Evolutionary conservation across 345 rosid genomes (phyloP), one percentile per base, ranked within the genome.

Genomic region (Cardiospermum halicacabum): DNA sequence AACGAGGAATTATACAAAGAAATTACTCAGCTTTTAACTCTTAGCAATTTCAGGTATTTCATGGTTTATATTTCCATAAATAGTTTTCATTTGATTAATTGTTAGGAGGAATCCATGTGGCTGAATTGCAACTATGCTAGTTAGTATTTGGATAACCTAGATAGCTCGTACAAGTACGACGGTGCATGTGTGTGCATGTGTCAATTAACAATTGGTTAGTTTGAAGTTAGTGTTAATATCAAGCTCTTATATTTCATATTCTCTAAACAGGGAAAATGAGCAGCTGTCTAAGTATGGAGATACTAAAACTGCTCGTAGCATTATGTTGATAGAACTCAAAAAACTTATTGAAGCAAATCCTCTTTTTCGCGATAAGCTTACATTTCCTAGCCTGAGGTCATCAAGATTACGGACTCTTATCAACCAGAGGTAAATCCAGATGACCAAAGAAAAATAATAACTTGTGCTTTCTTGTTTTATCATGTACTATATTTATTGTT

Each of bases 361-460:
- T 40, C 78, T 87, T 72, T 84, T 84, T 56, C 89, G 86, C 10
- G 89, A 87, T 70, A 84, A 87, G 75, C 88, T 82, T 63, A 77
- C 70, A 48, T 81, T 87, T 74, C 93, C 93, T 60, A 73, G 78
- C 65, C 47, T 87, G 77, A 87, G 74, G 78, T 72, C 88, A 54
- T 87, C 93, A 24, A 80, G 93, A 67, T 63, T 87, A 79, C 71
- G 93, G 78, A 82, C 89, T 62, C 72, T 87, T 36, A 87, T 87
- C 62, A 87, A 87, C 80, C 93, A 87, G 69, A 87, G 93, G 89
- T 87, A 71, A n/a, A n/a, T n/a, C n/a, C n/a, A n/a, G n/a, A n/a
- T n/a, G n/a, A n/a, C n/a, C n/a, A n/a, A 62, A 30, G 21, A 63
- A 31, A 39, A 54, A 50, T 39, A 31, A 25, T 62, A 15, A 34